phyloP scores from a whole-genome alignment of 73 alveolate species.

The Durusdinium trenchii region DNA sequence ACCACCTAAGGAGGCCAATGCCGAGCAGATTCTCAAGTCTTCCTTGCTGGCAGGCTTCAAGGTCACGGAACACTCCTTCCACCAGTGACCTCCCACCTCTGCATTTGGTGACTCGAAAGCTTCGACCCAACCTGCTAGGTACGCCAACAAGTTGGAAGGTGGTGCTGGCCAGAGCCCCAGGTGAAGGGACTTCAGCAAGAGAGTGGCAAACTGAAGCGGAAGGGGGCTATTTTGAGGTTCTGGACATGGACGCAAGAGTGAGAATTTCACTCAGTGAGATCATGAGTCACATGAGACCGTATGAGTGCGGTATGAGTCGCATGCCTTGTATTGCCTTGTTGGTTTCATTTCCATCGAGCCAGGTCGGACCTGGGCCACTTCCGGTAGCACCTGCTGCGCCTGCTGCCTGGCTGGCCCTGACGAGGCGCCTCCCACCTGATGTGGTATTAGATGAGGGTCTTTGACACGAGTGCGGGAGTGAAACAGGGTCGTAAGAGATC shows the following conservation, averaged over 20 bases:
- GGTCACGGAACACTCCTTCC: constrained; percentile 86
- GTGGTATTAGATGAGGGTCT: no score
- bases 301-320: background rate
- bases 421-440: no score
- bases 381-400: constrained; percentile 95
- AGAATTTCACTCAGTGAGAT: no score
- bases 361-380: constrained; percentile 89
- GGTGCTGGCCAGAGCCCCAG: constrained; percentile 46
- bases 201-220: no score
- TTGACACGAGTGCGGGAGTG: no score
- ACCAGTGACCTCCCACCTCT: constrained; percentile 8
- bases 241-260: no score
- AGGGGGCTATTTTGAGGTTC: no score
- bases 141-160: constrained; percentile 91
- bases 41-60: constrained; percentile 88
- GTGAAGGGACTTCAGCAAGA: no score
- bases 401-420: constrained; percentile 92
- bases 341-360: background rate
- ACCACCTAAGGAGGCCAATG: constrained; percentile 69
- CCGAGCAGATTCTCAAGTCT: constrained; percentile 82
- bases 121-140: background rate
- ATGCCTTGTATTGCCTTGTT: background rate
- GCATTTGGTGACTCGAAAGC: background rate
- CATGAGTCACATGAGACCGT: no score
- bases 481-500: no score